Evolutionary conservation across 164 flowering plant genomes (phyloP).

Genomic region (Piper betle): DNA sequence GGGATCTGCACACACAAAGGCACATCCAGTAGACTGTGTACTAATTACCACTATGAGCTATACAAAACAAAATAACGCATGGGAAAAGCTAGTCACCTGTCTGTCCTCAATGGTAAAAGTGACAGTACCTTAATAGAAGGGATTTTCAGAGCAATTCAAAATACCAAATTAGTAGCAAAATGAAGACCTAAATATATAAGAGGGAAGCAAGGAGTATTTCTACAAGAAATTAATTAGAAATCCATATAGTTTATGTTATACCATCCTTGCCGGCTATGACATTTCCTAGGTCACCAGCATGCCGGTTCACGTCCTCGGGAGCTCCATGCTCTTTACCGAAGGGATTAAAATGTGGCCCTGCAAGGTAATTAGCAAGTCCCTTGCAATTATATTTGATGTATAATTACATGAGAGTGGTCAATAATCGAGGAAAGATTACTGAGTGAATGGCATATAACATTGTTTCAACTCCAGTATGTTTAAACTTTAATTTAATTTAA

Average conservation of each 20-base stretch:
- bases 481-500: too few relatives aligned
- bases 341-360: conserved; percentile 83
- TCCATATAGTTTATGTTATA: too few relatives aligned
- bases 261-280: conserved; percentile 75
- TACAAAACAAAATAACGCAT: neutral
- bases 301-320: conserved; percentile 80
- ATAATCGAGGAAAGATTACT: too few relatives aligned
- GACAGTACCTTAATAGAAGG: conserved; percentile 38
- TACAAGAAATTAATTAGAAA: too few relatives aligned
- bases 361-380: conserved; percentile 1
- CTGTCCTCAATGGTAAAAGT: conserved; percentile 49
- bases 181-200: too few relatives aligned
- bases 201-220: too few relatives aligned
- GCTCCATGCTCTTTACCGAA: conserved; percentile 83
- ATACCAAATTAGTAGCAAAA: neutral
- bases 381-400: too few relatives aligned
- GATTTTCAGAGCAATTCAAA: neutral
- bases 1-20: conserved; percentile 64
- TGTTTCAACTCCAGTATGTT: too few relatives aligned
- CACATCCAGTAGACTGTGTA: too few relatives aligned
- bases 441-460: too few relatives aligned
- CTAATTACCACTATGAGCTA: neutral
- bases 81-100: conserved; percentile 33
- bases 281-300: conserved; percentile 98
- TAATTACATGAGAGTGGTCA: too few relatives aligned